Evolutionary conservation across 441 rosid genomes (phyloP).

Genomic region (Biscutella laevigata): DNA sequence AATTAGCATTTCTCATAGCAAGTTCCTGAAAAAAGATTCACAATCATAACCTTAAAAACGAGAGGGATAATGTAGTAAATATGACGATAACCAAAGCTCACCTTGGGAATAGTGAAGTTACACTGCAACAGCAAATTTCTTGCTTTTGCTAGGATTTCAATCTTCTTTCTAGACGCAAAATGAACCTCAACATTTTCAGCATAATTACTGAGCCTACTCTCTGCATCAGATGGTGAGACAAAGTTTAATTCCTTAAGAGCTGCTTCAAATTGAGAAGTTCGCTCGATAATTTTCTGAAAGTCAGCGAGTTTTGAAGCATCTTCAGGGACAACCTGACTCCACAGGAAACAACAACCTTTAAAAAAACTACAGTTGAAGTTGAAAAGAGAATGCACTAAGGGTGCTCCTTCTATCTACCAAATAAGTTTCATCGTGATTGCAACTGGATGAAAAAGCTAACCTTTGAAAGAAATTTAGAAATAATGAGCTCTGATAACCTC

Average conservation of each 20-base stretch:
- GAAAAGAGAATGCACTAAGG: background rate
- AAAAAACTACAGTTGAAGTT: background rate
- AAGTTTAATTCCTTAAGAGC: slow-evolving; percentile 58
- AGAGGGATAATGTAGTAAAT: slow-evolving; percentile 5
- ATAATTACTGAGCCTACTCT: slow-evolving; percentile 69
- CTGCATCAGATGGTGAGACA: slow-evolving; percentile 60
- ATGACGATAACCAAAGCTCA: slow-evolving; percentile 28
- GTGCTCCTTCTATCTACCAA: slow-evolving; percentile 5
- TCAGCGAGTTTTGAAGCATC: slow-evolving; percentile 85
- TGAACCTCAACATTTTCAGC: slow-evolving; percentile 92
- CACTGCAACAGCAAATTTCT: slow-evolving; percentile 71
- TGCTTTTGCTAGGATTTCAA: slow-evolving; percentile 77
- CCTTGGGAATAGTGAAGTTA: slow-evolving; percentile 68
- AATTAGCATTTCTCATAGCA: slow-evolving; percentile 27
- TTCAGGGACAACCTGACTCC: slow-evolving; percentile 79
- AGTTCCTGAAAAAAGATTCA: slow-evolving; percentile 43
- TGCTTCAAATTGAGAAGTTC: slow-evolving; percentile 65
- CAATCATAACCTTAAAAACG: slow-evolving; percentile 5
- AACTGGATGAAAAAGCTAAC: slow-evolving; percentile 30
- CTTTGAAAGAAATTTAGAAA: slow-evolving; percentile 80
- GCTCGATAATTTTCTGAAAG: slow-evolving; percentile 68
- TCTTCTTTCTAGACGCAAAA: slow-evolving; percentile 81
- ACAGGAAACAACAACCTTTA: slow-evolving; percentile 8
- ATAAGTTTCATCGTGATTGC: background rate
- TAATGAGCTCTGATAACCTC: slow-evolving; percentile 78